A percentile compares a stretch with the other conserved stretches of the same genome.
Evolutionary conservation across 2,329 filamentous ascomycete species (phyloP).

Genomic region (Pseudonectria buxi): DNA sequence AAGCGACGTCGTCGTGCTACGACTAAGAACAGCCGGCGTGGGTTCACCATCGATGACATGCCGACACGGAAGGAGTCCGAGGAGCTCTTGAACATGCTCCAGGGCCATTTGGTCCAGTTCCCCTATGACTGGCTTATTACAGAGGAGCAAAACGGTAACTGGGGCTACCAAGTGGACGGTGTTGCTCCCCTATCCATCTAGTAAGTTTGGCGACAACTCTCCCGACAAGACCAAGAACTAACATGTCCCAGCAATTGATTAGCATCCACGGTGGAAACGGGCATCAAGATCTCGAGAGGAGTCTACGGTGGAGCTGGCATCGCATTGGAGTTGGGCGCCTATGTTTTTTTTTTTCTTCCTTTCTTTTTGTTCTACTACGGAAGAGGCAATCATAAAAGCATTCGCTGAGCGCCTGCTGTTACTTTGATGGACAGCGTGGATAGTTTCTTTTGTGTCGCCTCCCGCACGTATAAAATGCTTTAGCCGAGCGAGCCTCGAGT

Average conservation of each 20-base stretch:
- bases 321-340: slow-evolving; percentile 17
- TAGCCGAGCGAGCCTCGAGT: slow-evolving; percentile 4
- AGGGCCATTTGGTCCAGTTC: slow-evolving; percentile 85
- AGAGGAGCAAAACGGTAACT: slow-evolving; percentile 89
- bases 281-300: not conserved
- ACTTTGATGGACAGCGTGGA: slow-evolving; percentile 5
- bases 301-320: slow-evolving; percentile 12
- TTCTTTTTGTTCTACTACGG: too few relatives aligned
- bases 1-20: slow-evolving; percentile 61
- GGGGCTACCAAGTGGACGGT: slow-evolving; percentile 94
- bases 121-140: slow-evolving; percentile 93
- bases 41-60: slow-evolving; percentile 66
- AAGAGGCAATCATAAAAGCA: slow-evolving; percentile 7
- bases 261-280: not conserved
- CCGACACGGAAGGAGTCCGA: slow-evolving; percentile 71
- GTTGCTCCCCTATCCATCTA: slow-evolving; percentile 97
- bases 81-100: slow-evolving; percentile 70
- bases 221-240: slow-evolving; percentile 14
- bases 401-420: slow-evolving; percentile 10
- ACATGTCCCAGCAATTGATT: slow-evolving; percentile 28
- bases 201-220: slow-evolving; percentile 45
- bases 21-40: slow-evolving; percentile 61
- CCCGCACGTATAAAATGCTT: slow-evolving; percentile 13
- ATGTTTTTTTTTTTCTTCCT: slow-evolving; percentile 9
- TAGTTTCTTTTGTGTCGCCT: slow-evolving; percentile 8